Evolutionary conservation across 2,329 filamentous ascomycete genomes (phyloP).

Genomic region (Monilinia aucupariae): DNA sequence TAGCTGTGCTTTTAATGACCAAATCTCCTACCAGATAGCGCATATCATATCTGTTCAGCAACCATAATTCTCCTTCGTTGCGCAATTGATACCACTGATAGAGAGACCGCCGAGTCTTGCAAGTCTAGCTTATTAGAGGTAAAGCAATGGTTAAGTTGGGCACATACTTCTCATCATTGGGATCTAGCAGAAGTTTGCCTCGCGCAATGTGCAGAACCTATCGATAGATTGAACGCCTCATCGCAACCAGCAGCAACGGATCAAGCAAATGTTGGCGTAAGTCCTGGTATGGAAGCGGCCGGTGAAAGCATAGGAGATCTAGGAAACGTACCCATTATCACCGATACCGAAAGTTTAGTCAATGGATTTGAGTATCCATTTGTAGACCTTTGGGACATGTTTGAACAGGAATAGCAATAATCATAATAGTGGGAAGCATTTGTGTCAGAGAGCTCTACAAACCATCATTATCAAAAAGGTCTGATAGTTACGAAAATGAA

Average conservation of each 20-base stretch:
- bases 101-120: constrained; percentile 15
- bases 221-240: background rate
- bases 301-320: background rate
- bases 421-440: background rate
- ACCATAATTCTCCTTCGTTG: constrained; percentile 25
- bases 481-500: too few species aligned
- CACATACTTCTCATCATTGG: constrained; percentile 29
- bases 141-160: constrained; percentile 19
- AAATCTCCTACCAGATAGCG: constrained; percentile 24
- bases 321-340: background rate
- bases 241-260: background rate
- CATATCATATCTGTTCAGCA: constrained; percentile 33
- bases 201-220: constrained; percentile 35
- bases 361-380: constrained; percentile 11
- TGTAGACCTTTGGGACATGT: constrained; percentile 6
- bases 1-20: background rate
- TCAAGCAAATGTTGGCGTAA: too few species aligned
- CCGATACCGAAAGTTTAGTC: background rate
- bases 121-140: constrained; percentile 14
- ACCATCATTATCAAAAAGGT: background rate
- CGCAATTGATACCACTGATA: constrained; percentile 23
- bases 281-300: background rate
- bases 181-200: constrained; percentile 27
- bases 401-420: background rate
- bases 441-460: background rate